A percentile compares a stretch with the other conserved stretches of the same genome.
Conservation (phyloP, 1,139 yeast species). For the Magnusiomyces paraingens region DNA sequence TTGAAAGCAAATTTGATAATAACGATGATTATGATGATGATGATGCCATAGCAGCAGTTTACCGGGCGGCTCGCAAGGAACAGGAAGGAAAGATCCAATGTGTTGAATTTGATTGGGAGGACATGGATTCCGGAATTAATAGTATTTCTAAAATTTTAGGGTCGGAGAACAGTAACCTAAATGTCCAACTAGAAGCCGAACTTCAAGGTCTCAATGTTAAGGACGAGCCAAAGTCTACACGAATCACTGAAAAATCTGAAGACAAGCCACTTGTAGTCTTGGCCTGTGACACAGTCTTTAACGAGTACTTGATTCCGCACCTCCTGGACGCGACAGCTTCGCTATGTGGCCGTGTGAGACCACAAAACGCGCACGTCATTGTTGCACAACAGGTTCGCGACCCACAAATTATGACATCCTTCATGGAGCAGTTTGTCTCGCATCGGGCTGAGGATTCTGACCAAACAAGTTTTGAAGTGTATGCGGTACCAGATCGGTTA, state of each 20-base stretch:
- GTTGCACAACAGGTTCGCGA: constrained; percentile 55
- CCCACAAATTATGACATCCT: constrained; percentile 44
- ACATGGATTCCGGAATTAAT: background rate
- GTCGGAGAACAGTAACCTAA: constrained; percentile 13
- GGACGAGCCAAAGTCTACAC: background rate
- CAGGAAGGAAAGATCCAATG: background rate
- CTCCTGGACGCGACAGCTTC: constrained; percentile 38
- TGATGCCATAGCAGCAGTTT: background rate
- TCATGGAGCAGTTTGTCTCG: constrained; percentile 30
- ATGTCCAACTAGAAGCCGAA: constrained; percentile 12
- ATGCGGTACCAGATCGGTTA: constrained; percentile 26
- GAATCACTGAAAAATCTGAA: constrained; percentile 32
- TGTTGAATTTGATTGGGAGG: constrained; percentile 6
- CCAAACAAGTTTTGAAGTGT: constrained; percentile 41
- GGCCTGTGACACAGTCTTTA: constrained; percentile 68
- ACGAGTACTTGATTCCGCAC: constrained; percentile 51
- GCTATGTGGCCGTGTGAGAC: constrained; percentile 41
- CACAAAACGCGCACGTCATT: constrained; percentile 48
- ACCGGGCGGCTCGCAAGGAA: background rate
- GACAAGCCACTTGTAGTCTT: constrained; percentile 34
- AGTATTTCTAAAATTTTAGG: constrained; percentile 4
- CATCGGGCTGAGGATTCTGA: background rate
- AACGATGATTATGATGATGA: constrained; percentile 3
- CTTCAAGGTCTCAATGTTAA: background rate
- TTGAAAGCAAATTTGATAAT: constrained; percentile 29